Evolutionary conservation across 768 basidiomycete species (phyloP).

Genomic region (Antrodiella citrinella): DNA sequence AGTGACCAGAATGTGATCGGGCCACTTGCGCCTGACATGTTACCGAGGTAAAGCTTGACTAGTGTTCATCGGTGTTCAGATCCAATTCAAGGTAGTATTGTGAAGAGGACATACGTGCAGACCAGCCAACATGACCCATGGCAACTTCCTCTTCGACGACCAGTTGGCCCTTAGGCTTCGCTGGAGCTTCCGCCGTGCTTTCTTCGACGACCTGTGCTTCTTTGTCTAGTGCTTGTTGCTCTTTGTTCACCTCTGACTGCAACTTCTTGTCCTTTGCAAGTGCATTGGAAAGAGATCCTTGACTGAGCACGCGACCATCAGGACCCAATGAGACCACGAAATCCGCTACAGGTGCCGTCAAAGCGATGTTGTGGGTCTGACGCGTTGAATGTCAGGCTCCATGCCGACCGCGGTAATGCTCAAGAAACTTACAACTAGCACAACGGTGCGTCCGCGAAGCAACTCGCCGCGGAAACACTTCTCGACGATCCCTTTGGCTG

Average conservation of each 20-base stretch:
- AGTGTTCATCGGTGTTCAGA: no score
- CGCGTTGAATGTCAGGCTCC: neutral
- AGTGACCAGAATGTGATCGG: conserved; percentile 22
- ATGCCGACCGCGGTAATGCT: neutral
- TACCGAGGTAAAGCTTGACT: conserved; percentile 24
- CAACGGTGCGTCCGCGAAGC: conserved; percentile 35
- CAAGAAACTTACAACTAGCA: conserved; percentile 33
- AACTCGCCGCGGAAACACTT: conserved; percentile 38
- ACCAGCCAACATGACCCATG: conserved; percentile 49
- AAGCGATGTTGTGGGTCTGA: conserved; percentile 46
- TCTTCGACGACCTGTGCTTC: conserved; percentile 12
- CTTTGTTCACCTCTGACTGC: conserved; percentile 13
- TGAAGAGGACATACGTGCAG: conserved; percentile 26
- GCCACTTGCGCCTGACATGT: conserved; percentile 12
- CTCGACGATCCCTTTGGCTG: conserved; percentile 39
- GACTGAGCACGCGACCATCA: conserved; percentile 44
- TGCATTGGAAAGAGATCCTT: conserved; percentile 41
- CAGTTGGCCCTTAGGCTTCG: conserved; percentile 37
- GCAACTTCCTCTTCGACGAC: conserved; percentile 57
- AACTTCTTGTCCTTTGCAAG: conserved; percentile 31
- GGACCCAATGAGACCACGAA: conserved; percentile 46
- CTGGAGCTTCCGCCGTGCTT: neutral
- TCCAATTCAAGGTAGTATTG: no score
- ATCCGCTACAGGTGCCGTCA: conserved; percentile 44
- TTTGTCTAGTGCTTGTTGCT: conserved; percentile 15